Percentiles rank a stretch among this genome's conserved stretches.
These are phyloP conservation scores for Pachysandra terminalis DNA, from an alignment of 164 flowering plant species.

Conservation along the genomic window DNA sequence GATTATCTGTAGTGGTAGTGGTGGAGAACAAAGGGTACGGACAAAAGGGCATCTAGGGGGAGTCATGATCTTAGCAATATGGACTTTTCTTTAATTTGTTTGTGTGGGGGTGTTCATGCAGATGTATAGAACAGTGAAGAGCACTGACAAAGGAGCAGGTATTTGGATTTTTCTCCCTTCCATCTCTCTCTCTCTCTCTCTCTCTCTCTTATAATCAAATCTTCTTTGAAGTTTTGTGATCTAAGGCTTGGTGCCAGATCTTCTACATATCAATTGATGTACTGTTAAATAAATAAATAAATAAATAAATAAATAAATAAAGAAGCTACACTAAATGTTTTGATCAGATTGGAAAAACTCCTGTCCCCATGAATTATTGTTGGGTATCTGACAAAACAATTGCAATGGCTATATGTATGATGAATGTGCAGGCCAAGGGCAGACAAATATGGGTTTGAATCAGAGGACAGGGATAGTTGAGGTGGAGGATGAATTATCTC, in stretches of 20 bases:
- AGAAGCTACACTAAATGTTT: too few species aligned
- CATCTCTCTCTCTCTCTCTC: background rate
- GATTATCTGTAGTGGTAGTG: constrained; percentile 20
- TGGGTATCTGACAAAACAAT: constrained; percentile 38
- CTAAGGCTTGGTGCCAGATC: background rate
- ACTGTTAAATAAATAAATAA: too few species aligned
- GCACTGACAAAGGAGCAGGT: constrained; percentile 82
- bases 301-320: too few species aligned
- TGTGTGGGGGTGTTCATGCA: constrained; percentile 33
- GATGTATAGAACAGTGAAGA: constrained; percentile 84
- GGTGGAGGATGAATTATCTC: constrained; percentile 31
- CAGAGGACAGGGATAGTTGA: constrained; percentile 29
- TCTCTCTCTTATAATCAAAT: background rate
- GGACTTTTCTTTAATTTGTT: constrained; percentile 15
- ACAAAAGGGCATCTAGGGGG: constrained; percentile 33
- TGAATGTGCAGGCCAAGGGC: constrained; percentile 54
- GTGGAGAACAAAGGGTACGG: constrained; percentile 19
- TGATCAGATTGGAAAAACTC: constrained; percentile 18
- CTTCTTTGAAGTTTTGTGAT: constrained; percentile 1
- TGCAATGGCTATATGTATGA: constrained; percentile 24
- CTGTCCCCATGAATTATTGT: constrained; percentile 30
- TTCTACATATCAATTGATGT: background rate
- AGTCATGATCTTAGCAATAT: constrained; percentile 29
- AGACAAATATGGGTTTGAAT: constrained; percentile 34
- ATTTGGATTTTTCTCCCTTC: constrained; percentile 26